Conservation (phyloP, 2,329 filamentous ascomycete species). For the Calonectria leucothoes region DNA sequence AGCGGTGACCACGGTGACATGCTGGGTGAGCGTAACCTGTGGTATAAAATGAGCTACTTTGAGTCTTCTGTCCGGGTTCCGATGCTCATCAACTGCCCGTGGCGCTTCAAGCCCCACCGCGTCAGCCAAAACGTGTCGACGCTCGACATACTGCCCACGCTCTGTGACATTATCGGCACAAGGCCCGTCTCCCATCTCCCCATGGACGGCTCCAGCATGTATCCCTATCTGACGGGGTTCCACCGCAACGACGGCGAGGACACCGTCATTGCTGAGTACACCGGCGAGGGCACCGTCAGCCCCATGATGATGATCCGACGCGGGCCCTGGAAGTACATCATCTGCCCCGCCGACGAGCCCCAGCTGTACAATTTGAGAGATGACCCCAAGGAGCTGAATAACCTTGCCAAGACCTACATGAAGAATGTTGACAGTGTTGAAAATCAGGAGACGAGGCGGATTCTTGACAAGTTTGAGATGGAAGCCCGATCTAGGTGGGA, state of each 20-base stretch:
- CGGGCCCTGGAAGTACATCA: conserved; percentile 90
- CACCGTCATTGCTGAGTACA: conserved; percentile 95
- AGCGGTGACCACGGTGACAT: conserved; percentile 95
- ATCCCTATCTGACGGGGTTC: conserved; percentile 76
- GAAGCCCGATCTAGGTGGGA: conserved; percentile 79
- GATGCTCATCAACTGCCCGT: conserved; percentile 84
- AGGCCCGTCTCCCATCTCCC: conserved; percentile 77
- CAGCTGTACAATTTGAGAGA: conserved; percentile 83
- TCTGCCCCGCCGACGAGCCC: conserved; percentile 83
- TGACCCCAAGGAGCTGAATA: conserved; percentile 82
- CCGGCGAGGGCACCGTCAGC: conserved; percentile 88
- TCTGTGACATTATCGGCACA: conserved; percentile 83
- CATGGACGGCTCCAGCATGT: conserved; percentile 85
- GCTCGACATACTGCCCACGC: conserved; percentile 88
- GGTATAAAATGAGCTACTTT: conserved; percentile 99
- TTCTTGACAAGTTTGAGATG: conserved; percentile 73
- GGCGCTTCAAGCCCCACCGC: conserved; percentile 78
- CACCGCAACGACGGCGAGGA: conserved; percentile 70
- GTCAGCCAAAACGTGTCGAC: conserved; percentile 92
- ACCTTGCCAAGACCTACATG: conserved; percentile 67
- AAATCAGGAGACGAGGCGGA: conserved; percentile 65
- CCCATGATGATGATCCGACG: conserved; percentile 95
- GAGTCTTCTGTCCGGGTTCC: conserved; percentile 92
- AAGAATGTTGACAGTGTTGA: conserved; percentile 51
- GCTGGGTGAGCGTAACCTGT: conserved; percentile 90